phyloP scores from a whole-genome alignment of 2,329 filamentous ascomycete species.

The Calonectria henricotiae region DNA sequence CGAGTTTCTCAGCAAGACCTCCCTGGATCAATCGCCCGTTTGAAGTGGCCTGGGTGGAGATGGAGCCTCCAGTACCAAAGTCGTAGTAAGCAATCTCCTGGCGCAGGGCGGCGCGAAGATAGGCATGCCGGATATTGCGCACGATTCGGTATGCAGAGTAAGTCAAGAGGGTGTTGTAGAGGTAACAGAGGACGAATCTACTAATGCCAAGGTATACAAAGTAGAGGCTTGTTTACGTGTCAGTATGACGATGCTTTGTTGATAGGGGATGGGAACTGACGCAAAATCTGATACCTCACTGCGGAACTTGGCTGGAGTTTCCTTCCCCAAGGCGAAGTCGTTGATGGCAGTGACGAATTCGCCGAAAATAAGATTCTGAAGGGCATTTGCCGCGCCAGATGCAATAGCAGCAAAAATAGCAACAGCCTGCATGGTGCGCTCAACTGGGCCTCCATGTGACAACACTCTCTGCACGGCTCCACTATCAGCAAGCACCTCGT shows the following conservation, averaged over 20 bases:
- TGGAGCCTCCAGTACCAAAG: conserved; percentile 60
- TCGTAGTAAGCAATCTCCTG: conserved; percentile 70
- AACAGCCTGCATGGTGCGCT: conserved; percentile 52
- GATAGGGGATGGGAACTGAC: conserved; percentile 63
- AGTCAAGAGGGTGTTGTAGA: conserved; percentile 63
- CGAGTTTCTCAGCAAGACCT: conserved; percentile 62
- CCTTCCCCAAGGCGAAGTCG: conserved; percentile 53
- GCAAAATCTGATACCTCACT: conserved; percentile 54
- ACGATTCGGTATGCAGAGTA: conserved; percentile 69
- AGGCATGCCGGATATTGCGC: conserved; percentile 65
- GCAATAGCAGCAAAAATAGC: conserved; percentile 56
- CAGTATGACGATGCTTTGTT: background rate
- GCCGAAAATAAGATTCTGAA: conserved; percentile 61
- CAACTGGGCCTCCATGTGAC: conserved; percentile 51
- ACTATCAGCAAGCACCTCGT: conserved; percentile 33
- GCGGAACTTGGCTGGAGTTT: conserved; percentile 52
- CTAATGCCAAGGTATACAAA: conserved; percentile 74
- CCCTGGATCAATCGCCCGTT: conserved; percentile 63
- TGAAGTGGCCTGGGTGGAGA: conserved; percentile 58
- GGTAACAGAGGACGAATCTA: conserved; percentile 68
- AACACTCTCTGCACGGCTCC: conserved; percentile 53
- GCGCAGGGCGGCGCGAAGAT: conserved; percentile 67
- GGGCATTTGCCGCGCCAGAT: conserved; percentile 59
- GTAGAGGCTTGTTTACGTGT: conserved; percentile 63
- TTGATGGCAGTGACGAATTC: conserved; percentile 58